These are phyloP conservation scores for Fagopyrum homotropicum DNA, from an alignment of 148 eudicot species.

Conservation along the genomic window DNA sequence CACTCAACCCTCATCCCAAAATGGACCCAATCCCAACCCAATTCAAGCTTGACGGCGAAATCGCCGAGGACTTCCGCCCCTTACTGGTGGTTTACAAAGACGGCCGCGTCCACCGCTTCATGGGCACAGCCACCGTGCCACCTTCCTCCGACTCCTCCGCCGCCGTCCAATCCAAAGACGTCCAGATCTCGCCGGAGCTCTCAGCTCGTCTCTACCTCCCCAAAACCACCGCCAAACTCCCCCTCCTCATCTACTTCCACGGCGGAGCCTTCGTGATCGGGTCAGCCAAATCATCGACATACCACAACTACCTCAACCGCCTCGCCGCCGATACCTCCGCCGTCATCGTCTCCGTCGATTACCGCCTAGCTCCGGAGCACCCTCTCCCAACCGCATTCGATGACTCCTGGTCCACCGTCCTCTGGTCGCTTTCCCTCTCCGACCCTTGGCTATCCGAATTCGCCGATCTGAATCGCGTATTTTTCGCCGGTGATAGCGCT, in stretches of 20 bases:
- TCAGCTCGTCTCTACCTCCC: conserved; percentile 45
- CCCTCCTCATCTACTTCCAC: conserved; percentile 38
- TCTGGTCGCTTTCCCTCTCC: not conserved
- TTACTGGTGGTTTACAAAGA: conserved; percentile 24
- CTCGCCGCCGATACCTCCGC: conserved; percentile 22
- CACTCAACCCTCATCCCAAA: too few species aligned
- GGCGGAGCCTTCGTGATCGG: conserved; percentile 39
- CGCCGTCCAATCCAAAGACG: conserved; percentile 28
- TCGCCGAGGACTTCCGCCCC: conserved; percentile 27
- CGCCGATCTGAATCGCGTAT: conserved; percentile 19
- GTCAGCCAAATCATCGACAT: conserved; percentile 29
- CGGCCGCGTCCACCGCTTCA: conserved; percentile 27
- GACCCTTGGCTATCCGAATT: conserved; percentile 23
- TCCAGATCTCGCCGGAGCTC: conserved; percentile 17
- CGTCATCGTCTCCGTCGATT: conserved; percentile 33
- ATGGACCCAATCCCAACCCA: too few species aligned
- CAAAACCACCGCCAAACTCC: conserved; percentile 19
- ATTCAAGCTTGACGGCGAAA: not conserved
- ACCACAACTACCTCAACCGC: conserved; percentile 28
- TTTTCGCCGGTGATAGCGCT: conserved; percentile 31
- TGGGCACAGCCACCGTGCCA: conserved; percentile 11
- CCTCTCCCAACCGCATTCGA: conserved; percentile 17
- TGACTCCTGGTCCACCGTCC: conserved; percentile 15
- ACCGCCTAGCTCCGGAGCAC: conserved; percentile 31
- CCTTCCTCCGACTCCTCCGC: conserved; percentile 17